Base-by-base conservation (phyloP, 441 rosid species). In the Pelargonium citronellum region DNA sequence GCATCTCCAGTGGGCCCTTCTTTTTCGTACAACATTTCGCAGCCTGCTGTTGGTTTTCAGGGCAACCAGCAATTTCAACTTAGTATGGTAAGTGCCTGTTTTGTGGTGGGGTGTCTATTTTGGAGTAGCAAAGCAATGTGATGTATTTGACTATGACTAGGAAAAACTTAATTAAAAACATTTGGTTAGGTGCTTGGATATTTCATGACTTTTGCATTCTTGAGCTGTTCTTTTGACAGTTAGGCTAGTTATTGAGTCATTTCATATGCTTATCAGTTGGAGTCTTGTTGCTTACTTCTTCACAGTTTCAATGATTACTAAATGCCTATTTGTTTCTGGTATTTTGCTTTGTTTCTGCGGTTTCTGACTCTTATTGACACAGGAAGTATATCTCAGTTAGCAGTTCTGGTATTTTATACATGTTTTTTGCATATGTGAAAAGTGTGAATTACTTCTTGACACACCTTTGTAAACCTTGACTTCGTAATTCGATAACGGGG, bases 11-110 rank as follows among this genome's bases (percentile, higher is more conserved):
- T 19, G 34, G 68, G 71, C 58, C 73, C 79, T 20, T 64, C 77
- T 30, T 78, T 75, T 72, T 71, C 79, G 1, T 71, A 73, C 61
- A 73, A 64, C 8, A 63, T 67, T 69, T 46, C 80, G 9, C 82
- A 71, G 53, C 51, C 64, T 19, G 71, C 57, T 71, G 70, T 10
- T 34, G 69, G 68, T 58, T 64, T 73, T 49, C 67, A 74, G 16
- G 37, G 47, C 7, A 71, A 63, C 60, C 77, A 68, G 71, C 71
- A 58, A n/a, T 65, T 68, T 46, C 78, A 62, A 49, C 27, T 74
- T 73, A 66, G 67, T 53, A 53, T 1, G 47, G 81, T 75, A 76
- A 75, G 73, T 4, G 34, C 75, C 70, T 39, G 68, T 43, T 66
- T 62, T 30, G 39, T 66, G 41, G 24, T 20, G 64, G 13, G 19